Evolutionary conservation across 805 yeast species (phyloP).

Genomic region (Myxozyma geophila): DNA sequence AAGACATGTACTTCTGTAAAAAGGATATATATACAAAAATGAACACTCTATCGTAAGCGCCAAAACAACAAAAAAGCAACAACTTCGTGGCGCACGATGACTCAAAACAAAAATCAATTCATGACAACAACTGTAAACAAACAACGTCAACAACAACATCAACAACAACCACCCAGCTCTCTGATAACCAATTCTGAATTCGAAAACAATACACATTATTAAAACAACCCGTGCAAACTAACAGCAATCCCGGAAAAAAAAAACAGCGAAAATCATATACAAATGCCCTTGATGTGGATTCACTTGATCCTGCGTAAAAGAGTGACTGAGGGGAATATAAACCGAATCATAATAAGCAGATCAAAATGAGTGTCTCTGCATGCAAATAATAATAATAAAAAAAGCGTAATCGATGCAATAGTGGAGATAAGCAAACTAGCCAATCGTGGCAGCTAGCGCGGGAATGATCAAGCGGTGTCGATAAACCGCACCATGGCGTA

Average conservation of each 20-base stretch:
- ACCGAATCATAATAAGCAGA: not conserved
- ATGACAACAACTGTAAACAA: not conserved
- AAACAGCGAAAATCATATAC: no score
- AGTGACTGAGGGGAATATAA: not conserved
- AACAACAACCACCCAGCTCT: not conserved
- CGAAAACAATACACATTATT: not conserved
- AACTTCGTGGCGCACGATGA: constrained; percentile 2
- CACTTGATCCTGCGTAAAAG: not conserved
- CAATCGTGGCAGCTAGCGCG: not conserved
- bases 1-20: not conserved
- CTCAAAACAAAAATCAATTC: not conserved
- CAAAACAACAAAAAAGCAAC: not conserved
- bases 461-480: constrained; percentile 47
- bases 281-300: not conserved
- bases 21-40: not conserved
- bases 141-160: not conserved
- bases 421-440: not conserved
- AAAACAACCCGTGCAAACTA: not conserved
- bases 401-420: not conserved
- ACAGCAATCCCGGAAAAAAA: not conserved
- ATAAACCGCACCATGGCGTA: constrained; percentile 86
- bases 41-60: not conserved
- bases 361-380: constrained; percentile 2
- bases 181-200: not conserved
- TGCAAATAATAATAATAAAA: not conserved